phyloP scores from a whole-genome alignment of 805 yeast genomes.

The Candida montana region DNA sequence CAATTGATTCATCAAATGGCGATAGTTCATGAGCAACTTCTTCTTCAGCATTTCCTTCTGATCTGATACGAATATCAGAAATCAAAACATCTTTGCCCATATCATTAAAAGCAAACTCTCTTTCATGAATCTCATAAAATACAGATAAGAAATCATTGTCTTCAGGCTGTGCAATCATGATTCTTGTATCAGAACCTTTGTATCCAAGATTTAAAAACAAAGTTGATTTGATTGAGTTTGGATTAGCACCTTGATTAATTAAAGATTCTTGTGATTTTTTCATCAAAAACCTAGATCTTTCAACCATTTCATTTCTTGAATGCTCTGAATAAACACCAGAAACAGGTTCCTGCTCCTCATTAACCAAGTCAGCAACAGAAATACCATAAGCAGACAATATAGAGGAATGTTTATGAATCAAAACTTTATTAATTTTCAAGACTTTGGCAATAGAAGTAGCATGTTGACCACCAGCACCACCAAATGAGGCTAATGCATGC shows the following conservation, averaged over 20 bases:
- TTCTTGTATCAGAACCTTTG: constrained; percentile 42
- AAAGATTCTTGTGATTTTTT: constrained; percentile 10
- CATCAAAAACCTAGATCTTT: constrained; percentile 8
- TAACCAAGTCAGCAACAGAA: constrained; percentile 33
- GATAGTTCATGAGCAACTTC: constrained; percentile 16
- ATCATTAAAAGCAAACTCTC: constrained; percentile 34
- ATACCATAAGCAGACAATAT: constrained; percentile 44
- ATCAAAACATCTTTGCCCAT: constrained; percentile 28
- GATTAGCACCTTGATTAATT: constrained; percentile 22
- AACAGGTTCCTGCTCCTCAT: constrained; percentile 24
- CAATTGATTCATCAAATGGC: constrained; percentile 21
- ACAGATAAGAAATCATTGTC: constrained; percentile 21
- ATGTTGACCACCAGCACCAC: constrained; percentile 48
- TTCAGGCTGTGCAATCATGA: constrained; percentile 26
- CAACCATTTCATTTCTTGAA: constrained; percentile 13
- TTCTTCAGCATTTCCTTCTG: constrained; percentile 24
- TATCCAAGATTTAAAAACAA: constrained; percentile 39
- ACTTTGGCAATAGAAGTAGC: constrained; percentile 38
- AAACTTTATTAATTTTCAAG: constrained; percentile 35
- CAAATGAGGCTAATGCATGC: constrained; percentile 42
- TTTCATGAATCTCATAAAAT: constrained; percentile 28
- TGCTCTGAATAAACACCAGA: constrained; percentile 23
- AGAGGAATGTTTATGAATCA: constrained; percentile 43
- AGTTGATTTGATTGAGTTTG: constrained; percentile 20
- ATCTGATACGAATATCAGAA: constrained; percentile 32